Conservation (phyloP, 1,284 basidiomycete genomes). For the Sphagnurus paluster region DNA sequence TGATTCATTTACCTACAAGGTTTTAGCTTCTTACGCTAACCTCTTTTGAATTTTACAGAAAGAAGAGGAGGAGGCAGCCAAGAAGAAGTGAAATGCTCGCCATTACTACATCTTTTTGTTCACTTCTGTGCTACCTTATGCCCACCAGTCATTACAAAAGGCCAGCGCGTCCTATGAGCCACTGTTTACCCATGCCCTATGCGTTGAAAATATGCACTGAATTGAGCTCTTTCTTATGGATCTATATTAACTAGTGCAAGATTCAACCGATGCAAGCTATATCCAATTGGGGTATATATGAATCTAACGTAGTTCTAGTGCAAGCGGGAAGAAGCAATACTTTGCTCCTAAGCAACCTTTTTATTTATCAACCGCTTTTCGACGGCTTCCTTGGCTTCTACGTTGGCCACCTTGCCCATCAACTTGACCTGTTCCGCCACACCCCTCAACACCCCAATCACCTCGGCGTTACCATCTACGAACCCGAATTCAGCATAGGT, state of each 20-base stretch:
- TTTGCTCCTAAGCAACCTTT: conserved; percentile 16
- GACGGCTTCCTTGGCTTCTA: conserved; percentile 60
- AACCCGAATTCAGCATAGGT: conserved; percentile 92
- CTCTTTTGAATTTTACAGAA: conserved; percentile 50
- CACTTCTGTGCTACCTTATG: conserved; percentile 33
- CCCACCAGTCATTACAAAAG: conserved; percentile 22
- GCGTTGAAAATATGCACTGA: conserved; percentile 35
- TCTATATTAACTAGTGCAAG: background rate
- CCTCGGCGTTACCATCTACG: conserved; percentile 78
- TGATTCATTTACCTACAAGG: conserved; percentile 45
- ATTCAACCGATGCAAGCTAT: background rate
- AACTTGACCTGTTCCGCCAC: conserved; percentile 85
- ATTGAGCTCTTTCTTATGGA: conserved; percentile 9
- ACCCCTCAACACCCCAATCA: conserved; percentile 71
- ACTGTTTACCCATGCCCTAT: conserved; percentile 30
- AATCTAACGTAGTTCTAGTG: background rate
- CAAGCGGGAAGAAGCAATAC: background rate
- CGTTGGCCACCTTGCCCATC: conserved; percentile 71
- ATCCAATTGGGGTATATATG: background rate
- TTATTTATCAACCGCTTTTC: conserved; percentile 38
- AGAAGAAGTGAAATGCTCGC: conserved; percentile 77
- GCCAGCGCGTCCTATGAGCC: conserved; percentile 23
- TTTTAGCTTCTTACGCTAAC: conserved; percentile 2
- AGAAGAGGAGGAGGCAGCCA: conserved; percentile 89
- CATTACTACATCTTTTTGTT: conserved; percentile 31